Evolutionary conservation across 1,284 basidiomycete species (phyloP).

Genomic region (Cryptococcus deneoformans): DNA sequence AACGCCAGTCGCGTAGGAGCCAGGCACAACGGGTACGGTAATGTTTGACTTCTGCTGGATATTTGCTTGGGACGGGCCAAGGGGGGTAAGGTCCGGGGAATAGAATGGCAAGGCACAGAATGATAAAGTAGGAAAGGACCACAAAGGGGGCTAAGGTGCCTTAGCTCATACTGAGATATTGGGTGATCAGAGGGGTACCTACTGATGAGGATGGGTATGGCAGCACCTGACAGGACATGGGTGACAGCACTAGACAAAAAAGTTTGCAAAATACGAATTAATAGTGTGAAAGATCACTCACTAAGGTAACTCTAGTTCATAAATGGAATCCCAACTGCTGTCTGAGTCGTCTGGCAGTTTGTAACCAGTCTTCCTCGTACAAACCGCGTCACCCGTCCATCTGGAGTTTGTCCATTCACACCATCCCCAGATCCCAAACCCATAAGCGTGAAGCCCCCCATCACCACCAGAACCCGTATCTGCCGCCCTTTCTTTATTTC

Average conservation of each 20-base stretch:
- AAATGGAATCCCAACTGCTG: conserved; percentile 7
- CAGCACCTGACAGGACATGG: conserved; percentile 5
- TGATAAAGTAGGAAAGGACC: conserved; percentile 5
- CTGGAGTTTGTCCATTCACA: conserved; percentile 13
- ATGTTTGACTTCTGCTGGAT: conserved; percentile 1
- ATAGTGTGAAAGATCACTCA: neutral
- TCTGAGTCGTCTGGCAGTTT: conserved; percentile 6
- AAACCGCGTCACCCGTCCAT: conserved; percentile 11
- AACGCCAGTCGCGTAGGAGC: conserved; percentile 9
- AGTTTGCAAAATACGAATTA: neutral
- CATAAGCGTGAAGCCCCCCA: conserved; percentile 10
- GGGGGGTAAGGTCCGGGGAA: conserved; percentile 11
- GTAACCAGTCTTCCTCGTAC: conserved; percentile 13
- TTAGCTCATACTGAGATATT: neutral
- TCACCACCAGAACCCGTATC: neutral
- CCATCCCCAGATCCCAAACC: conserved; percentile 20
- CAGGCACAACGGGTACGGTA: conserved; percentile 5
- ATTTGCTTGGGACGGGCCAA: conserved; percentile 4
- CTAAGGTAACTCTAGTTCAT: conserved; percentile 8
- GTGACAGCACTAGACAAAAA: conserved; percentile 4
- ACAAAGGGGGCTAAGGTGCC: conserved; percentile 6
- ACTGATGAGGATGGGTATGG: conserved; percentile 11
- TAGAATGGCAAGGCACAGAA: conserved; percentile 1
- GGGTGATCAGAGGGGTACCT: neutral
- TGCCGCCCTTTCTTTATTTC: neutral